Conservation (phyloP, 352 stramenopile genomes). For the Phytophthora litchii region DNA sequence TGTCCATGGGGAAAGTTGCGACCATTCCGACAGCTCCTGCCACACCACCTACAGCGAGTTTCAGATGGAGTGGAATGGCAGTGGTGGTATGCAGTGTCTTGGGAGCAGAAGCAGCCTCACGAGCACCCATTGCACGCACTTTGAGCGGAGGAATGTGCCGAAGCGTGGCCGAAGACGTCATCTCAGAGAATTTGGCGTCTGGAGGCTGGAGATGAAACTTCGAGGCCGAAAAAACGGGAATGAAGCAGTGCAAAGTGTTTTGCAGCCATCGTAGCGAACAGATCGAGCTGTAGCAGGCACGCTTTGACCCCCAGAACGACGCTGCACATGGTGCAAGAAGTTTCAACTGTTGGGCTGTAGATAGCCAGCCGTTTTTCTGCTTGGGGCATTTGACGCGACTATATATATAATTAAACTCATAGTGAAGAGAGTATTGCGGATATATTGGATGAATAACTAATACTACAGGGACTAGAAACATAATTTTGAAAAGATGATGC, state of each 20-base stretch:
- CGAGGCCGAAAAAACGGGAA: constrained; percentile 34
- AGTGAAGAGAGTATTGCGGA: background rate
- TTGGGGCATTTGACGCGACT: constrained; percentile 13
- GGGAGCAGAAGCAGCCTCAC: constrained; percentile 12
- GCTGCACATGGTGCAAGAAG: constrained; percentile 10
- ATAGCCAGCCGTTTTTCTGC: constrained; percentile 29
- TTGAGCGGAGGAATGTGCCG: constrained; percentile 28
- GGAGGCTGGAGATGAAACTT: constrained; percentile 12
- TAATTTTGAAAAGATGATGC: background rate
- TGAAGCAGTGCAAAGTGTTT: constrained; percentile 8
- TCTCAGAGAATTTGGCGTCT: constrained; percentile 6
- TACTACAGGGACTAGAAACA: too few relatives aligned
- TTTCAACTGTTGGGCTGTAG: constrained; percentile 10
- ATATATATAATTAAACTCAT: background rate
- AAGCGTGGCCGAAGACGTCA: constrained; percentile 22
- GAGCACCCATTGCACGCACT: constrained; percentile 19
- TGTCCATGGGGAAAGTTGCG: constrained; percentile 92
- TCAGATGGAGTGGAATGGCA: constrained; percentile 77
- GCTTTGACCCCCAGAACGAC: constrained; percentile 9
- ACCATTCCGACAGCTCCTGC: constrained; percentile 85
- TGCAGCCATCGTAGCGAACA: background rate
- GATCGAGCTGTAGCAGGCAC: constrained; percentile 10
- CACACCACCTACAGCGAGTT: constrained; percentile 87
- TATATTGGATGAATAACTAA: constrained; percentile 1
- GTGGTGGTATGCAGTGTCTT: constrained; percentile 19